Evolutionary conservation across 257 asterid species (phyloP), one percentile per base, ranked within the genome.

Genomic region (Capsicum pubescens): DNA sequence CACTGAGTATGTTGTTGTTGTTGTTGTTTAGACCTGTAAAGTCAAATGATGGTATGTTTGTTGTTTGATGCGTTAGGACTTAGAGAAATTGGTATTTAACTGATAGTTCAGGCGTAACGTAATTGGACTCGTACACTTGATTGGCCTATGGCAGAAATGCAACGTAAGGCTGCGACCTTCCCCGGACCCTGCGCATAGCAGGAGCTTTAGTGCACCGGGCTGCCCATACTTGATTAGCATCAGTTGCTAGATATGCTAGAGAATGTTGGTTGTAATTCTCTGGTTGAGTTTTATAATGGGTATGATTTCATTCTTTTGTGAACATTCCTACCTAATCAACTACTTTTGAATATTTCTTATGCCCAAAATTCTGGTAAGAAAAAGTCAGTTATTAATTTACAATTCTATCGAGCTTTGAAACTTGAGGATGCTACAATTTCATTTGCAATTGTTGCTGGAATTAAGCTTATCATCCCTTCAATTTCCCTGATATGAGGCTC

Each of bases 211-310:
- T 26, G 32, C 32, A 26, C 32, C 32, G 32, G 32, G 32, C 32
- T 26, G 32, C 32, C 32, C 32, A 12, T 21, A 12, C 80, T 19
- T 74, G 60, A 19, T 19, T 74, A 48, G 46, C 61, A 74, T 50
- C 81, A 74, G 9, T 48, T 54, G 15, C 63, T 14, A 26, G 48
- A 52, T 54, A 8, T 77, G 81, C 81, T 76, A 17, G 80, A 50
- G 60, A 48, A 48, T 48, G 80, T 74, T 74, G 81, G 61, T 21
- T 74, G 44, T 50, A 3, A 13, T 74, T 74, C 21, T 74, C 80
- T 48, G 60, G 80, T 72, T 70, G 55, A 42, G 81, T 74, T 74
- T 74, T 74, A 63, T 63, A 50, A 48, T 72, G 16, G 80, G 56
- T 72, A 8, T n/a, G 58, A 9, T 72, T 72, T 72, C 59, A 46